Percentiles rank a stretch among this genome's conserved stretches.
Evolutionary conservation across 2,329 filamentous ascomycete species (phyloP).

Genomic region (Phyllosticta paracitricarpa): DNA sequence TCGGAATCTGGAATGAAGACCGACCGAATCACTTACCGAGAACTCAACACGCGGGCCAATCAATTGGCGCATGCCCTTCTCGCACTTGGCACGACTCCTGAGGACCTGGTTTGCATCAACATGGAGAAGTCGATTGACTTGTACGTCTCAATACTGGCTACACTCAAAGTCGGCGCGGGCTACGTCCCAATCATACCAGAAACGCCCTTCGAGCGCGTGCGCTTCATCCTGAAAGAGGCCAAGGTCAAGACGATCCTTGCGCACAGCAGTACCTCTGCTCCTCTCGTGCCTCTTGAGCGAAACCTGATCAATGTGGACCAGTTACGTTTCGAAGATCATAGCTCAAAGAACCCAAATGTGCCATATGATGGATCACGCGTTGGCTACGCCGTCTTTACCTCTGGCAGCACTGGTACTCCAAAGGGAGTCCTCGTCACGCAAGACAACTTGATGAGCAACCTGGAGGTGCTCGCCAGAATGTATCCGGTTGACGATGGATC

Average conservation of each 20-base stretch:
- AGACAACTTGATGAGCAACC: conserved; percentile 64
- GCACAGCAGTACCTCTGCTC: not conserved
- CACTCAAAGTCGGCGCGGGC: conserved; percentile 63
- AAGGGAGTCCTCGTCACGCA: conserved; percentile 74
- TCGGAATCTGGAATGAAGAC: conserved; percentile 17
- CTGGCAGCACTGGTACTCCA: conserved; percentile 68
- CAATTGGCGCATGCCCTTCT: conserved; percentile 49
- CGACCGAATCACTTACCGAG: conserved; percentile 49
- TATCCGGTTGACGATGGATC: conserved; percentile 51
- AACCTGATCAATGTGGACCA: conserved; percentile 20
- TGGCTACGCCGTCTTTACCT: conserved; percentile 75
- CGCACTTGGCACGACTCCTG: conserved; percentile 35
- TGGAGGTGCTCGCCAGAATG: conserved; percentile 53
- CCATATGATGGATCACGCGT: conserved; percentile 40
- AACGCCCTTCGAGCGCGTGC: conserved; percentile 53
- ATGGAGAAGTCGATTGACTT: conserved; percentile 68
- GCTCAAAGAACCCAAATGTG: conserved; percentile 29
- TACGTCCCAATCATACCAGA: conserved; percentile 71
- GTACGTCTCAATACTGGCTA: conserved; percentile 65
- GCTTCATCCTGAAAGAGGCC: conserved; percentile 53
- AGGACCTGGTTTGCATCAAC: conserved; percentile 58
- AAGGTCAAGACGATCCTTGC: conserved; percentile 39
- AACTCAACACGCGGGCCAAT: conserved; percentile 57
- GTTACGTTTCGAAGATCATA: conserved; percentile 22
- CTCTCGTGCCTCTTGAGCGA: not conserved